These are phyloP conservation scores for Juglanconis sp. DNA, from an alignment of 2,329 filamentous ascomycete genomes.

Conservation along the genomic window DNA sequence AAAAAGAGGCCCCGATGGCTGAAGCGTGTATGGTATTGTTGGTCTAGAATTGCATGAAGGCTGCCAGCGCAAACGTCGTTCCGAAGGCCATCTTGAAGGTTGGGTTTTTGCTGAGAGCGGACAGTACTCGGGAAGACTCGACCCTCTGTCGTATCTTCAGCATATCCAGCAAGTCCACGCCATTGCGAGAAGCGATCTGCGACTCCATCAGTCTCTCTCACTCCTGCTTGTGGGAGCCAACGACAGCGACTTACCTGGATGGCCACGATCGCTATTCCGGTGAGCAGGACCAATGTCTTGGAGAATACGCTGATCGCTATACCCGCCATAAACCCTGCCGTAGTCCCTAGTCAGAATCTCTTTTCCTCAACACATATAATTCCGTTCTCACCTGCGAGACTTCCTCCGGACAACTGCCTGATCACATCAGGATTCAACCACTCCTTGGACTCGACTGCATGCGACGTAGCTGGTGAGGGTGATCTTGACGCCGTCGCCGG, in stretches of 20 bases:
- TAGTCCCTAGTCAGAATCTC: not conserved
- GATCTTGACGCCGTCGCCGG: not conserved
- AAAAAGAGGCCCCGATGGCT: not conserved
- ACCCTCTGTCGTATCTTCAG: constrained; percentile 36
- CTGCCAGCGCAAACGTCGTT: constrained; percentile 69
- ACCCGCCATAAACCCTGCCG: constrained; percentile 58
- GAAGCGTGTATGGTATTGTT: constrained; percentile 3
- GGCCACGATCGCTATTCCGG: constrained; percentile 61
- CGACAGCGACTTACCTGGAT: constrained; percentile 51
- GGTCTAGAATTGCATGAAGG: constrained; percentile 50
- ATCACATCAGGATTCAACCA: constrained; percentile 35
- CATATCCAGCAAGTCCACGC: constrained; percentile 37
- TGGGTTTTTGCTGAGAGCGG: constrained; percentile 53
- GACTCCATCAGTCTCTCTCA: not conserved
- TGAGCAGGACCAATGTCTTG: constrained; percentile 63
- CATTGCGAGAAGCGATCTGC: constrained; percentile 42
- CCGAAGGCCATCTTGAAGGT: constrained; percentile 69
- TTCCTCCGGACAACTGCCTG: constrained; percentile 52
- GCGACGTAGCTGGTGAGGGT: constrained; percentile 18
- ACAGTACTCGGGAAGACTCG: constrained; percentile 39
- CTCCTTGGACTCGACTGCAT: constrained; percentile 20
- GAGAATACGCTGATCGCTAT: constrained; percentile 69
- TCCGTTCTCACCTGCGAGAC: constrained; percentile 41
- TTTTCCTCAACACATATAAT: not conserved
- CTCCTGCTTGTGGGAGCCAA: not conserved